These are phyloP conservation scores for Lophium mytilinum DNA, from an alignment of 495 filamentous ascomycete genomes.

Conservation along the genomic window DNA sequence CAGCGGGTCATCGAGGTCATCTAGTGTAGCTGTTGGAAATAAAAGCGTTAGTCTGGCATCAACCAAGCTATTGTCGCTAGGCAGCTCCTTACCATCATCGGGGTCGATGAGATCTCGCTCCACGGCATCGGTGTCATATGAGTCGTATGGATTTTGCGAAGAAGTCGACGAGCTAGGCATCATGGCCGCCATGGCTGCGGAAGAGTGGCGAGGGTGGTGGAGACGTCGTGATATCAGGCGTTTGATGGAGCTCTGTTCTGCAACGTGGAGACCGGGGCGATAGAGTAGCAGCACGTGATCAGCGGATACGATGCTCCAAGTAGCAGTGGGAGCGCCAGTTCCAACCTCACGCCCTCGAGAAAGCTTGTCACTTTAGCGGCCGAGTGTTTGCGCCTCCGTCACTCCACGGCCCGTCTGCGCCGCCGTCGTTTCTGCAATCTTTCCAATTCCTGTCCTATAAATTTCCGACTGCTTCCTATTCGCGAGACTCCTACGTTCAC, in stretches of 20 bases:
- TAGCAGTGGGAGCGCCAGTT: too few species aligned
- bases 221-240: neutral
- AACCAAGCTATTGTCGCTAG: neutral
- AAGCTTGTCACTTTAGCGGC: too few species aligned
- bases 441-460: too few species aligned
- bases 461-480: too few species aligned
- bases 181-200: conserved; percentile 25
- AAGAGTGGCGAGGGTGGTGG: too few species aligned
- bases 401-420: too few species aligned
- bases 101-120: conserved; percentile 92
- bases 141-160: conserved; percentile 41
- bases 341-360: too few species aligned
- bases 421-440: too few species aligned
- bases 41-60: neutral
- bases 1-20: conserved; percentile 90
- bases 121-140: conserved; percentile 62
- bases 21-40: conserved; percentile 53
- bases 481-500: too few species aligned
- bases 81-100: conserved; percentile 67
- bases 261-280: neutral
- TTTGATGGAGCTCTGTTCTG: neutral
- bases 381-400: too few species aligned
- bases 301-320: too few species aligned
- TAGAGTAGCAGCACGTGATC: too few species aligned
- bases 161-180: conserved; percentile 26